Conservation (phyloP, 2,329 filamentous ascomycete species). For the Lachnellula suecica region DNA sequence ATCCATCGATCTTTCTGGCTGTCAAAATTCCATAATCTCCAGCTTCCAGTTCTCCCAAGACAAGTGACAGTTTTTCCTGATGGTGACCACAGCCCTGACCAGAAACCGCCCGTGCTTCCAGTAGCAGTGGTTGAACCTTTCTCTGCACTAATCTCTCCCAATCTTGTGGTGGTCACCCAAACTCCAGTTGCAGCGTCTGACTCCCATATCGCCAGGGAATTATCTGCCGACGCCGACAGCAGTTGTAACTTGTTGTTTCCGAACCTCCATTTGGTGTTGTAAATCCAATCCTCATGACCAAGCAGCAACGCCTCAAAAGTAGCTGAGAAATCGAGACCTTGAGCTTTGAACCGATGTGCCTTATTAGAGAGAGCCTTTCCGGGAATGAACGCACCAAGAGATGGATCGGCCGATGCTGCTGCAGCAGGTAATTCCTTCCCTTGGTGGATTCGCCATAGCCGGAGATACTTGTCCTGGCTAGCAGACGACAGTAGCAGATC, state of each 20-base stretch:
- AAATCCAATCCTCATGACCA: conserved; percentile 98
- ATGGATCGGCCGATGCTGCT: conserved; percentile 55
- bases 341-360: conserved; percentile 70
- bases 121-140: conserved; percentile 97
- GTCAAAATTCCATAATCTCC: conserved; percentile 79
- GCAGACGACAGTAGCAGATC: conserved; percentile 87
- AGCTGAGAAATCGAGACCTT: conserved; percentile 65
- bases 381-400: conserved; percentile 56
- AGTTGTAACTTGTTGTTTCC: conserved; percentile 58
- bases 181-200: conserved; percentile 80
- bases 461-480: conserved; percentile 96
- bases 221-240: conserved; percentile 90
- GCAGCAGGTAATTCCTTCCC: conserved; percentile 63
- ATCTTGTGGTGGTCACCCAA: conserved; percentile 81
- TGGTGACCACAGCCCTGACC: conserved; percentile 91
- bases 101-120: conserved; percentile 93
- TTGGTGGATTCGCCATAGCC: conserved; percentile 82
- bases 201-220: conserved; percentile 92
- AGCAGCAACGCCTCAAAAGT: conserved; percentile 93
- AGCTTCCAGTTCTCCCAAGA: conserved; percentile 88
- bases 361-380: conserved; percentile 86
- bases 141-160: conserved; percentile 91
- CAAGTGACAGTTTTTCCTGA: conserved; percentile 73
- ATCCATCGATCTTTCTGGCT: conserved; percentile 65
- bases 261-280: conserved; percentile 60